phyloP scores from a whole-genome alignment of 495 filamentous ascomycete species.

The Letharia columbiana region DNA sequence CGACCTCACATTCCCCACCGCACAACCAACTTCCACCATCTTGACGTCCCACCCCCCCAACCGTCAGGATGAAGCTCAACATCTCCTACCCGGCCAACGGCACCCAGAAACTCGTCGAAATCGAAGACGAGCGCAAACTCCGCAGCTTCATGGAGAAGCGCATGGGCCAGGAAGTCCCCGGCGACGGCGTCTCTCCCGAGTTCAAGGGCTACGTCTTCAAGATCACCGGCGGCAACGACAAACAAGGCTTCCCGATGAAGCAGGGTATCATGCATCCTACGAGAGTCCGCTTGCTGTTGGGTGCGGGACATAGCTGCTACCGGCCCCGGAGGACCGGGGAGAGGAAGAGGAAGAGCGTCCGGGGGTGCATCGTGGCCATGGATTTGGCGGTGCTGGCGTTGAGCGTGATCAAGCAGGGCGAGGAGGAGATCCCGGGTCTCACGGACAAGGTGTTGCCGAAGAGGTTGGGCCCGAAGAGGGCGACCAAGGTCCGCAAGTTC shows the following conservation, averaged over 20 bases:
- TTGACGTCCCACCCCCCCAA: conserved; percentile 28
- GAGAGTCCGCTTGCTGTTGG: conserved; percentile 90
- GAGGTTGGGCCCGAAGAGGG: conserved; percentile 96
- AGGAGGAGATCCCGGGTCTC: conserved; percentile 81
- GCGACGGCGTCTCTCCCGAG: conserved; percentile 90
- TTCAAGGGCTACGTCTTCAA: conserved; percentile 98
- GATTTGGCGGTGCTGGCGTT: conserved; percentile 91
- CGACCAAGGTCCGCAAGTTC: conserved; percentile 98
- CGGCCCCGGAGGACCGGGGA: conserved; percentile 93
- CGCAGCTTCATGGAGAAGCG: conserved; percentile 82
- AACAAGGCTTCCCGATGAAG: conserved; percentile 99
- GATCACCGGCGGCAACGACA: conserved; percentile 99
- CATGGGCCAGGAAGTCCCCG: conserved; percentile 95
- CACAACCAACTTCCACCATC: conserved; percentile 22
- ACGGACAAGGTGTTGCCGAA: conserved; percentile 97
- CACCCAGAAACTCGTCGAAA: conserved; percentile 96
- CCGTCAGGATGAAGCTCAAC: conserved; percentile 81
- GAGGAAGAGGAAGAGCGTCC: conserved; percentile 96
- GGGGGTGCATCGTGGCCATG: conserved; percentile 94
- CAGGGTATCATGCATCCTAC: conserved; percentile 98
- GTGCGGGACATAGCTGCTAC: conserved; percentile 94
- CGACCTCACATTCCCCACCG: background rate
- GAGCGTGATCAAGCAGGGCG: conserved; percentile 93
- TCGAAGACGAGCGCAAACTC: conserved; percentile 94
- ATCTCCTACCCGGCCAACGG: conserved; percentile 98